Evolutionary conservation across 2,329 filamentous ascomycete genomes (phyloP), one percentile per base, ranked within the genome.

Genomic region (Xylariaceae sp.): DNA sequence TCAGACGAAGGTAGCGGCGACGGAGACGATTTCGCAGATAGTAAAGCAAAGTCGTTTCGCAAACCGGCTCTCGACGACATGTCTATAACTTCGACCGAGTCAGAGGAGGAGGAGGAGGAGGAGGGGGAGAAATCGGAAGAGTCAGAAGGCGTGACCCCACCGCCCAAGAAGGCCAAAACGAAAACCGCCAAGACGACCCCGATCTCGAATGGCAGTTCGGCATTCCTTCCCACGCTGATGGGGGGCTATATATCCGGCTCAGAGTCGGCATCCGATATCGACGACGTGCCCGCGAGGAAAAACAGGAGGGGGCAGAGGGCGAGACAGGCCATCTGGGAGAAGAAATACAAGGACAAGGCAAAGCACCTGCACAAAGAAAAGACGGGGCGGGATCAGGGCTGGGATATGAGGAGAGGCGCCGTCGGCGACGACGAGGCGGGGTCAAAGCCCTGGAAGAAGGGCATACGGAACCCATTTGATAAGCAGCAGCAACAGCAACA

Each of bases 201-300:
- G 0, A 57, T 64, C 19, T 60, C 53, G 20, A 48, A 67, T 10
- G 70, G 70, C 7, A 74, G 74, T 52, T 84, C 89, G 0, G 83
- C 83, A 0, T 91, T 92, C 69, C 76, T 95, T 1, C 90, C 90
- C 0, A 86, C 87, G 1, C 81, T 95, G 16, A 90, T 91, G 81
- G 88, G 86, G 19, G 89, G 89, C 54, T 96, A 93, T 74, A 83
- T 90, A 65, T 91, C 89, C 2, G 89, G 89, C 45, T 90, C 87
- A 7, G 89, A 90, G 64, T 85, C 82, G 44, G 83, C 82, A 6
- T 89, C 87, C 0, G 87, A 89, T 60, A 76, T 90, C 20, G 89
- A 91, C 50, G 72, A 80, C 1, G 83, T 82, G 5, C 78, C 78
- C 3, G 74, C 79, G 0, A 84, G 85, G 65, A 93, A 92, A 74